These are phyloP conservation scores for Oryza punctata DNA, from an alignment of 176 grass and related monocot genomes.

Conservation along the genomic window DNA sequence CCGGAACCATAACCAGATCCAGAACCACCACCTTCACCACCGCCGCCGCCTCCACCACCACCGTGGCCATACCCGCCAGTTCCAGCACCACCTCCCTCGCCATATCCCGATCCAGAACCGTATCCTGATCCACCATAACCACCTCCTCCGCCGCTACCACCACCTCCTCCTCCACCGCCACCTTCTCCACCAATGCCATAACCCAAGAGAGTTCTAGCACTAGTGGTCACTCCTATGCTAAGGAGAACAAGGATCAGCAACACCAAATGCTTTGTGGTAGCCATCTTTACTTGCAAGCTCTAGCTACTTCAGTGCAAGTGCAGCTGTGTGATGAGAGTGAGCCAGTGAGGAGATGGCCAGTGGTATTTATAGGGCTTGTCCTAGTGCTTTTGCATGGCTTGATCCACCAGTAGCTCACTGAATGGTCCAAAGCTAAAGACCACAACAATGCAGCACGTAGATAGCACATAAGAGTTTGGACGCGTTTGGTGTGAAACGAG, in stretches of 20 bases:
- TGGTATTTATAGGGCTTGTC: background rate
- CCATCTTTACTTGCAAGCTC: background rate
- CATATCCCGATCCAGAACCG: background rate
- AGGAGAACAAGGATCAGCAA: background rate
- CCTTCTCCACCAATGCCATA: background rate
- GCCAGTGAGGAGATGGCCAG: background rate
- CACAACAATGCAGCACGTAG: background rate
- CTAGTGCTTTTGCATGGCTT: constrained; percentile 2
- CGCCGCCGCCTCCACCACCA: background rate
- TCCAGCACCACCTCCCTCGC: background rate
- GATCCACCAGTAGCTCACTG: background rate
- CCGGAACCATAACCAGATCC: background rate
- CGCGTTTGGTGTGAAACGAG: constrained; percentile 30
- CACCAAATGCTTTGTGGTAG: background rate
- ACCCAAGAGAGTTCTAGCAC: background rate
- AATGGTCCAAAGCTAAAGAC: background rate
- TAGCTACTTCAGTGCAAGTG: background rate
- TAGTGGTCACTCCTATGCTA: background rate
- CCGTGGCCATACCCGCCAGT: constrained; percentile 15
- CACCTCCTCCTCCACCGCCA: background rate
- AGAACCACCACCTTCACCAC: background rate
- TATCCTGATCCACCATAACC: background rate
- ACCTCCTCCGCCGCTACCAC: background rate
- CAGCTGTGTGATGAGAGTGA: background rate
- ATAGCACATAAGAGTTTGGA: background rate